Evolutionary conservation across 2,329 filamentous ascomycete species (phyloP).

Genomic region (Phialophora macrospora): DNA sequence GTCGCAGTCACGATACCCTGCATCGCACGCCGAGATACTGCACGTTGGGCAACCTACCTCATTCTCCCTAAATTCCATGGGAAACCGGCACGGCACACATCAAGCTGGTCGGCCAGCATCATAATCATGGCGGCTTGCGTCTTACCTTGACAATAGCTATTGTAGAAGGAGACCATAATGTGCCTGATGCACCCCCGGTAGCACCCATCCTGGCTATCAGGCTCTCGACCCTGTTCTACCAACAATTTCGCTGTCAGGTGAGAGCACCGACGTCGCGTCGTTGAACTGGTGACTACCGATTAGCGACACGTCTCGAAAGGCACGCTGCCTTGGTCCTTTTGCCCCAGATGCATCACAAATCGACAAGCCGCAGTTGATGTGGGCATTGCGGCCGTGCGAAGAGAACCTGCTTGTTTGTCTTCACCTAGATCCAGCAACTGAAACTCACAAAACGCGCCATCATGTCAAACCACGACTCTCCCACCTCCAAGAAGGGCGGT

Average conservation of each 20-base stretch:
- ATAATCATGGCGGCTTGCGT: neutral
- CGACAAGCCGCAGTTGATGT: constrained; percentile 10
- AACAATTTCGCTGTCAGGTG: constrained; percentile 28
- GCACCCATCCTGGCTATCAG: constrained; percentile 20
- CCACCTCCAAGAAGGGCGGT: constrained; percentile 43
- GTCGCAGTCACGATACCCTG: constrained; percentile 6
- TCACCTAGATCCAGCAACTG: constrained; percentile 11
- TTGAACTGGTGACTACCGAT: constrained; percentile 28
- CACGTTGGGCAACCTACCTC: constrained; percentile 16
- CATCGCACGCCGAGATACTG: constrained; percentile 1
- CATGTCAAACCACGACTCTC: constrained; percentile 31
- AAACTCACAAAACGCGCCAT: constrained; percentile 10
- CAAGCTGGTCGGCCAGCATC: constrained; percentile 8
- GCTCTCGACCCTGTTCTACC: constrained; percentile 17
- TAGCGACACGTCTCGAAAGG: constrained; percentile 7
- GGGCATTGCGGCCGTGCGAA: constrained; percentile 19
- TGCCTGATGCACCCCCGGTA: constrained; percentile 12
- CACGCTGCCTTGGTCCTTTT: constrained; percentile 11
- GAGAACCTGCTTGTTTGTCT: constrained; percentile 8
- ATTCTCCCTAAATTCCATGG: constrained; percentile 3
- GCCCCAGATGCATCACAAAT: constrained; percentile 23
- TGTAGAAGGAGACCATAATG: constrained; percentile 24
- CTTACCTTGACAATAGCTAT: constrained; percentile 2
- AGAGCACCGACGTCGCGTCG: constrained; percentile 16
- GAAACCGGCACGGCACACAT: constrained; percentile 10